Evolutionary conservation across 768 basidiomycete species (phyloP).

Genomic region (Lactifluus pinguis): DNA sequence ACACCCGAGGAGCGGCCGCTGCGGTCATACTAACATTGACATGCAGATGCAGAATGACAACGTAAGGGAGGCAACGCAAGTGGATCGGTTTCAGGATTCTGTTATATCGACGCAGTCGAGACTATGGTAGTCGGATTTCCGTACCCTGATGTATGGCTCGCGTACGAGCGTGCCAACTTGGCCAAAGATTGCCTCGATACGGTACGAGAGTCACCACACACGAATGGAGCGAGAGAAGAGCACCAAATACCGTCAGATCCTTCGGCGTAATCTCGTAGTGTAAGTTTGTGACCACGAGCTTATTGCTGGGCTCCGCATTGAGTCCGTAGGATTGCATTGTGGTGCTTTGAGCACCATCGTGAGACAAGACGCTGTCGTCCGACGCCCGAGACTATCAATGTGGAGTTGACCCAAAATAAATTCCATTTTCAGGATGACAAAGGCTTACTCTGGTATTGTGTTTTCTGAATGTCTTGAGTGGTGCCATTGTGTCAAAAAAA

Average conservation of each 20-base stretch:
- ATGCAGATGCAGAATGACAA: slow-evolving; percentile 28
- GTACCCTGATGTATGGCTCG: slow-evolving; percentile 93
- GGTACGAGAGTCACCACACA: not conserved
- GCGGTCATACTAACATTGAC: slow-evolving; percentile 77
- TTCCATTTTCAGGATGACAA: not conserved
- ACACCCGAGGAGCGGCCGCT: slow-evolving; percentile 87
- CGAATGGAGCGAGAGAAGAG: slow-evolving; percentile 4
- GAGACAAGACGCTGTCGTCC: slow-evolving; percentile 10
- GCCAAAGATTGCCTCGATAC: slow-evolving; percentile 72
- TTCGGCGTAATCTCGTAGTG: slow-evolving; percentile 88
- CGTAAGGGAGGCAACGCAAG: slow-evolving; percentile 10
- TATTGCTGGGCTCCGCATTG: slow-evolving; percentile 3
- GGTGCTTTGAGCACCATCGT: slow-evolving; percentile 8
- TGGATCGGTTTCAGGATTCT: slow-evolving; percentile 1
- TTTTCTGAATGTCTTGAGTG: not conserved
- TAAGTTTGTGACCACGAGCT: slow-evolving; percentile 74
- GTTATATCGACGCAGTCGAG: slow-evolving; percentile 34
- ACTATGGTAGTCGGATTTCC: slow-evolving; percentile 40
- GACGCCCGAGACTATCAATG: slow-evolving; percentile 11
- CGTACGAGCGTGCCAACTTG: slow-evolving; percentile 87
- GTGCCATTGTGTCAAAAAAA: slow-evolving; percentile 1
- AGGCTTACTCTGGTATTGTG: not conserved
- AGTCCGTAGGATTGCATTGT: not conserved
- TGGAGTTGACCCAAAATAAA: not conserved
- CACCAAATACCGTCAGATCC: slow-evolving; percentile 67